These are phyloP conservation scores for Myxozyma monticola DNA, from an alignment of 805 yeast species.

Conservation along the genomic window DNA sequence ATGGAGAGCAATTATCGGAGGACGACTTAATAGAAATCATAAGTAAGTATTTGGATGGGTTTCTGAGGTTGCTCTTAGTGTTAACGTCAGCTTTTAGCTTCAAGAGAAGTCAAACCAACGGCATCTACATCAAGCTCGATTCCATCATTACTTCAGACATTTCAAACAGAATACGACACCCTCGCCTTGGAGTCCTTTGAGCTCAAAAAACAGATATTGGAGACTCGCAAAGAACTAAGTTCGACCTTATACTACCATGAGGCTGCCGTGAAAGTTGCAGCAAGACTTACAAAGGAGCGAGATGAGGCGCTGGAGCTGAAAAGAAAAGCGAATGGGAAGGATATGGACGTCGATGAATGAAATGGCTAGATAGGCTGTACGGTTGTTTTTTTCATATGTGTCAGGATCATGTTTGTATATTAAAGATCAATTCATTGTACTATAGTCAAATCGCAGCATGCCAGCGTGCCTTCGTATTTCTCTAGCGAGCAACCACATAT, in stretches of 20 bases:
- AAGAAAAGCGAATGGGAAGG: slow-evolving; percentile 1
- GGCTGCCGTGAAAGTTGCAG: slow-evolving; percentile 85
- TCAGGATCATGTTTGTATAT: not conserved
- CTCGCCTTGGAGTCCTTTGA: slow-evolving; percentile 78
- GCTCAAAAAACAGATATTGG: slow-evolving; percentile 66
- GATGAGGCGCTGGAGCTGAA: slow-evolving; percentile 57
- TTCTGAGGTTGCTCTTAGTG: not conserved
- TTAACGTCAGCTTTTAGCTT: slow-evolving; percentile 8
- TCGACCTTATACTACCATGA: slow-evolving; percentile 79
- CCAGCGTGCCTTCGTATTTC: no score
- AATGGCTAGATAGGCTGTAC: no score
- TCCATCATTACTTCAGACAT: slow-evolving; percentile 69
- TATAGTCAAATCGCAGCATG: no score
- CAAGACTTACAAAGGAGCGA: slow-evolving; percentile 66
- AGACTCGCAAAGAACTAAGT: slow-evolving; percentile 69
- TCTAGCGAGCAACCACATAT: no score
- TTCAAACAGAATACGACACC: slow-evolving; percentile 90
- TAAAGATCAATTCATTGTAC: not conserved
- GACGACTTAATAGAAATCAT: slow-evolving; percentile 58
- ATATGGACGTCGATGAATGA: no score
- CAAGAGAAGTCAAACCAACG: slow-evolving; percentile 41
- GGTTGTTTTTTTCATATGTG: not conserved
- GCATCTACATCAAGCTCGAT: slow-evolving; percentile 61
- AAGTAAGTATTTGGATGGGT: slow-evolving; percentile 6
- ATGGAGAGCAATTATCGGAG: slow-evolving; percentile 55